A percentile compares a stretch with the other conserved stretches of the same genome.
These are phyloP conservation scores for Stromatinia cepivora DNA, from an alignment of 2,329 filamentous ascomycete species.

Conservation along the genomic window DNA sequence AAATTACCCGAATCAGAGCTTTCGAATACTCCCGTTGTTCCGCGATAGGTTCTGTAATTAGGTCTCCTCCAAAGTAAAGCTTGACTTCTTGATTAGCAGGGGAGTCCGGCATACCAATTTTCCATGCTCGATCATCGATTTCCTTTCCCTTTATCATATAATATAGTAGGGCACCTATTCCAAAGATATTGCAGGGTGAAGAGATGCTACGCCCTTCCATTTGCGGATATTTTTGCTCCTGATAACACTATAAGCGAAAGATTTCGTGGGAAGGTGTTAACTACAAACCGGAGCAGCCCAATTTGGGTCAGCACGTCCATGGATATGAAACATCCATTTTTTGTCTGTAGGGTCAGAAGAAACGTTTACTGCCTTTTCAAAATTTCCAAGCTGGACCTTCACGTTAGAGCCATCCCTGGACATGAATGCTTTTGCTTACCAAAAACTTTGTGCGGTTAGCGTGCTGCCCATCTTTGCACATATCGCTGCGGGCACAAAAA, in stretches of 20 bases:
- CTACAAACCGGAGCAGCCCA: slow-evolving; percentile 1
- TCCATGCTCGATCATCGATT: neutral
- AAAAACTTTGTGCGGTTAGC: neutral
- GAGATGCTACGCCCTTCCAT: neutral
- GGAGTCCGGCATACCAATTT: neutral
- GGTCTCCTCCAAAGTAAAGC: neutral
- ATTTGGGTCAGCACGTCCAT: neutral
- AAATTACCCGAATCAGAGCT: neutral
- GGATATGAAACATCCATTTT: neutral
- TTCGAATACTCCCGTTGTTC: neutral
- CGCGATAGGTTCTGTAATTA: neutral
- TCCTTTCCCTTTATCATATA: neutral
- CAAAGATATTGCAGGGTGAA: neutral
- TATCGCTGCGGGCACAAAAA: neutral
- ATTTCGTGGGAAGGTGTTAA: neutral
- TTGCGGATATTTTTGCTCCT: neutral
- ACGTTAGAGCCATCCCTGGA: neutral
- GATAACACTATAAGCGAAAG: neutral
- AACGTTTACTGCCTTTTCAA: neutral
- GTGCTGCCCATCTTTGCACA: neutral
- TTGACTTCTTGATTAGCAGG: neutral
- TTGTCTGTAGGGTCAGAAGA: neutral
- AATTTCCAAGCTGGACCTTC: neutral
- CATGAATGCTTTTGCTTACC: neutral
- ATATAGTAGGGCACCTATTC: slow-evolving; percentile 4